Evolutionary conservation across 345 rosid genomes (phyloP), one percentile per base, ranked within the genome.

Genomic region (Punica granatum): DNA sequence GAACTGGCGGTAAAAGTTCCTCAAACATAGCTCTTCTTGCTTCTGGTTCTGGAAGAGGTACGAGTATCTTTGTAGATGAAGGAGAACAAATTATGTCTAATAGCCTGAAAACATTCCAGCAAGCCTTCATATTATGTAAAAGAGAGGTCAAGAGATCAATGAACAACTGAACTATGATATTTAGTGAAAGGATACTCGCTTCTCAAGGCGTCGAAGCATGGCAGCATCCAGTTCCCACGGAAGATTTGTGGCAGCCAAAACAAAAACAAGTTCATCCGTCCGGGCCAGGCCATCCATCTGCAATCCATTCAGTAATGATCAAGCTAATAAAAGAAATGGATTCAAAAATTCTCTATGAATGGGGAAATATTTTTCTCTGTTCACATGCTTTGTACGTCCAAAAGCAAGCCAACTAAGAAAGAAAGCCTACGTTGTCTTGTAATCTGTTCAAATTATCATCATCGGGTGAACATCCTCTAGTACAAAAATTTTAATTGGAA

Each of bases 221-320:
- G 97, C 97, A 63, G 89, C 94, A 81, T 93, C 98, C 64, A 93
- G 78, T 65, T 93, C 98, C 97, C 98, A 93, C 3, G 98, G 98
- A 58, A 93, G 94, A 75, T 93, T 93, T 35, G 98, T 90, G 30
- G 98, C 98, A 0, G 97, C 97, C 85, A 93, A 79, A 66, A 90
- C 97, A 75, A 90, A 93, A 21, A 93, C 97, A 33, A 93, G 97
- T 78, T 93, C 95, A 48, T 93, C 78, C 25, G 97, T 76, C 74
- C 76, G 73, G 13, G 79, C 85, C 85, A 93, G 78, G 69, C 97
- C 97, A 87, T 93, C 98, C 98, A 93, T 93, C 98, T 93, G 86
- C 78, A 81, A 73, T 33, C 11, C 18, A 26, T 23, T 53, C 59
- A 56, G 34, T 37, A 56, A 28, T n/a, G 7, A 23, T 51, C 30